phyloP scores from a whole-genome alignment of 1,284 basidiomycete species.

The Acaromyces ingoldii region DNA sequence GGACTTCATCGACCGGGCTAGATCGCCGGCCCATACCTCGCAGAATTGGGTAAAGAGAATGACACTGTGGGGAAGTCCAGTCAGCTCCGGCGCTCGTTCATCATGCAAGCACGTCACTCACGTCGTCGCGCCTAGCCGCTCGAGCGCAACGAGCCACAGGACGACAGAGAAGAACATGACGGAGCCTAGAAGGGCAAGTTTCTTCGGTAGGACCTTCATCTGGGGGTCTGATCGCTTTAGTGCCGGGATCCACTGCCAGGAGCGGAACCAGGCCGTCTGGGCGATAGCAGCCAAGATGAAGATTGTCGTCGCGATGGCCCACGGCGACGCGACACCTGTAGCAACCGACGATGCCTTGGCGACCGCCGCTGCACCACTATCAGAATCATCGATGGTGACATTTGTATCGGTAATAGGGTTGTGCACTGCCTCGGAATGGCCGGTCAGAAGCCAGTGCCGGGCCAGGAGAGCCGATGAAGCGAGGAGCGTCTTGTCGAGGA shows the following conservation, averaged over 20 bases:
- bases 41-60: constrained; percentile 49
- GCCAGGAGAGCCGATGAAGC: constrained; percentile 43
- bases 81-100: background rate
- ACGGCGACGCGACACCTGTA: constrained; percentile 10
- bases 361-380: background rate
- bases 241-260: constrained; percentile 41
- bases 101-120: background rate
- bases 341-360: background rate
- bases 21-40: constrained; percentile 46
- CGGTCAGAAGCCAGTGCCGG: constrained; percentile 40
- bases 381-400: background rate
- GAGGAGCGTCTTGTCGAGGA: constrained; percentile 47
- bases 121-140: constrained; percentile 33
- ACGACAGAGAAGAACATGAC: constrained; percentile 34
- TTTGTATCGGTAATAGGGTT: background rate
- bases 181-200: constrained; percentile 26
- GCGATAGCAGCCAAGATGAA: constrained; percentile 34
- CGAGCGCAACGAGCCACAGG: constrained; percentile 44
- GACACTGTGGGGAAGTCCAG: constrained; percentile 18
- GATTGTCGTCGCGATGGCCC: constrained; percentile 37
- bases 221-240: constrained; percentile 19
- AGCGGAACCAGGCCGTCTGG: constrained; percentile 32
- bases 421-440: constrained; percentile 26
- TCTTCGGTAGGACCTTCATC: constrained; percentile 19
- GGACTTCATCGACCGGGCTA: constrained; percentile 23